A percentile compares a stretch with the other conserved stretches of the same genome.
These are phyloP conservation scores for Nemania sp. DNA, from an alignment of 2,329 filamentous ascomycete genomes.

Conservation along the genomic window DNA sequence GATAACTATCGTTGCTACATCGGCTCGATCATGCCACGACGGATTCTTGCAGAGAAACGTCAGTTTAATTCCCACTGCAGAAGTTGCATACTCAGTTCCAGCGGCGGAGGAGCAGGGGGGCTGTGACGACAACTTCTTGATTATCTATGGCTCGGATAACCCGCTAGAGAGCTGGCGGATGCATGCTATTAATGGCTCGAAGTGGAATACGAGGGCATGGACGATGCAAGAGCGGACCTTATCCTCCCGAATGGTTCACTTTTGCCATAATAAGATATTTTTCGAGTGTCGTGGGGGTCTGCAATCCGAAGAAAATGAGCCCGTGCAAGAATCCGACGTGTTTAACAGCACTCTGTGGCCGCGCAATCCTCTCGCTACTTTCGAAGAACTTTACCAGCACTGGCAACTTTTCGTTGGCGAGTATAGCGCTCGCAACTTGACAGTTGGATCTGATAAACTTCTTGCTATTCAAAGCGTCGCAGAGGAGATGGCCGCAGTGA, in stretches of 20 bases:
- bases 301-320: slow-evolving; percentile 28
- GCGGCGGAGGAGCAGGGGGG: not conserved
- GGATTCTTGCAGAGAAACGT: slow-evolving; percentile 21
- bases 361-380: not conserved
- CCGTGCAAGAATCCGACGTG: slow-evolving; percentile 17
- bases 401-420: slow-evolving; percentile 23
- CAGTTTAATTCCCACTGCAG: slow-evolving; percentile 6
- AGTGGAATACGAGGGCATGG: slow-evolving; percentile 29
- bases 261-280: slow-evolving; percentile 28
- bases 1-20: slow-evolving; percentile 28
- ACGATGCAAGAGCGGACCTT: slow-evolving; percentile 32
- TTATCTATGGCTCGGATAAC: slow-evolving; percentile 16
- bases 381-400: slow-evolving; percentile 10
- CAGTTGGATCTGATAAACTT: slow-evolving; percentile 22
- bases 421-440: slow-evolving; percentile 24
- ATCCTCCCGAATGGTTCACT: slow-evolving; percentile 28
- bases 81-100: slow-evolving; percentile 20
- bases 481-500: slow-evolving; percentile 20
- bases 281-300: slow-evolving; percentile 27
- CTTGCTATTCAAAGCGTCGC: slow-evolving; percentile 28
- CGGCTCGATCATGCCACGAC: slow-evolving; percentile 25
- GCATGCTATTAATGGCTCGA: slow-evolving; percentile 21
- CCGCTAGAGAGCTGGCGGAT: slow-evolving; percentile 15
- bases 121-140: slow-evolving; percentile 8
- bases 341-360: slow-evolving; percentile 25